phyloP scores from a whole-genome alignment of 352 stramenopile species.

The Paralagenidium karlingii region DNA sequence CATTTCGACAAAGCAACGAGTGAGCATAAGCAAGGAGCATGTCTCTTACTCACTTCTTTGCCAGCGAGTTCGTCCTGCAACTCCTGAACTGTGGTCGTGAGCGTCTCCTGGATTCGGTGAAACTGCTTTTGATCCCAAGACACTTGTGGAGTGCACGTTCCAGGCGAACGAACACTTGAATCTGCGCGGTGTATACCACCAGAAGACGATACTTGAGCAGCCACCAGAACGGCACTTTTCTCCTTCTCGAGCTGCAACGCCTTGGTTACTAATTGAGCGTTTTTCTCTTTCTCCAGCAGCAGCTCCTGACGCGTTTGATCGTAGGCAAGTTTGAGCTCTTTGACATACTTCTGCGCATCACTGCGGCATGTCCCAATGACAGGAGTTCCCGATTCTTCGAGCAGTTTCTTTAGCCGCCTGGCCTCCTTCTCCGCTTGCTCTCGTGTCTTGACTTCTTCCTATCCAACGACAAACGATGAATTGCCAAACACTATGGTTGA shows the following conservation, averaged over 20 bases:
- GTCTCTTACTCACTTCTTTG: conserved; percentile 35
- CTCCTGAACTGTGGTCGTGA: conserved; percentile 61
- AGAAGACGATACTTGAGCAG: neutral
- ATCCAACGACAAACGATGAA: neutral
- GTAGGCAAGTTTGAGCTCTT: conserved; percentile 46
- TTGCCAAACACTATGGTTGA: too few relatives aligned
- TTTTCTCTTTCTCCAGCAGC: conserved; percentile 65
- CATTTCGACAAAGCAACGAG: neutral
- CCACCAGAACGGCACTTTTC: conserved; percentile 34
- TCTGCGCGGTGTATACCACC: neutral
- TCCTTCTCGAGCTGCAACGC: conserved; percentile 56
- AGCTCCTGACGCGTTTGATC: conserved; percentile 44
- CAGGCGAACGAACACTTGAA: neutral
- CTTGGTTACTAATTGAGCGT: conserved; percentile 48
- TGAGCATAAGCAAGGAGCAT: neutral
- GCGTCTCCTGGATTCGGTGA: conserved; percentile 53
- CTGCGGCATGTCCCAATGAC: conserved; percentile 36
- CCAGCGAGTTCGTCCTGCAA: conserved; percentile 60
- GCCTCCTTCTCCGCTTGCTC: conserved; percentile 68
- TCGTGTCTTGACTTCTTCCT: conserved; percentile 64
- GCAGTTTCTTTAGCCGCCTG: conserved; percentile 38
- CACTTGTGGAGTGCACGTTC: conserved; percentile 7
- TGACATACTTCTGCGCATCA: conserved; percentile 49
- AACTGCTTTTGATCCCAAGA: conserved; percentile 64
- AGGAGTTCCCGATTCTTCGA: conserved; percentile 29